Evolutionary conservation across 2,329 filamentous ascomycete species (phyloP).

Genomic region (Verticillium nonalfalfae): DNA sequence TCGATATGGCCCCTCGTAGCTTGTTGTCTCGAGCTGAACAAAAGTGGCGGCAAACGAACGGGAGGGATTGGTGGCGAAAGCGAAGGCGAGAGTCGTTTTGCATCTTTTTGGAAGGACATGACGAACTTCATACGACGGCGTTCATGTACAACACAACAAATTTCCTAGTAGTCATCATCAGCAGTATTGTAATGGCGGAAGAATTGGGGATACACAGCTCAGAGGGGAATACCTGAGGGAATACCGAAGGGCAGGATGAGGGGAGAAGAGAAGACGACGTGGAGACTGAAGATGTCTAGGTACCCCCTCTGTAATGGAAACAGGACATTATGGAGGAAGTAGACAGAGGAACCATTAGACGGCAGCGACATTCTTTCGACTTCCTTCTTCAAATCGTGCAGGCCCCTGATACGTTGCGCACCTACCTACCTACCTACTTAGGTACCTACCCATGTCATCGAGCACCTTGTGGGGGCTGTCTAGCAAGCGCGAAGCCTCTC

Average conservation of each 20-base stretch:
- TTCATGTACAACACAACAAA: not conserved
- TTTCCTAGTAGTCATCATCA: not conserved
- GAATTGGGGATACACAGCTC: not conserved
- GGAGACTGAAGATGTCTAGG: not conserved
- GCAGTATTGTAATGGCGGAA: not conserved
- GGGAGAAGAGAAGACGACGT: not conserved
- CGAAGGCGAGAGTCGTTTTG: not conserved
- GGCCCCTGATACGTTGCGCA: not conserved
- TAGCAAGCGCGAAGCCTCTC: too few relatives aligned
- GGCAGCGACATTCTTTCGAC: not conserved
- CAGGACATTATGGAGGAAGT: not conserved
- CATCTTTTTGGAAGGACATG: not conserved
- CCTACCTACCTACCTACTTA: too few relatives aligned
- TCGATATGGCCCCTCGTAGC: not conserved
- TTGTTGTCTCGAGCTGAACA: not conserved
- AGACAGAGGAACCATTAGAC: not conserved
- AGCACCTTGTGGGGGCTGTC: too few relatives aligned
- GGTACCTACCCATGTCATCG: too few relatives aligned
- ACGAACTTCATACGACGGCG: not conserved
- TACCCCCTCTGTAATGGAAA: not conserved
- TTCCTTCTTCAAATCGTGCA: not conserved
- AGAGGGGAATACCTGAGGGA: too few relatives aligned
- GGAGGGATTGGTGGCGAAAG: not conserved
- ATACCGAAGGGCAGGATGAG: too few relatives aligned
- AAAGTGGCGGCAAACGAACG: not conserved